Evolutionary conservation across 1,139 yeast genomes (phyloP).

Genomic region (Blastobotrys illinoisensis): DNA sequence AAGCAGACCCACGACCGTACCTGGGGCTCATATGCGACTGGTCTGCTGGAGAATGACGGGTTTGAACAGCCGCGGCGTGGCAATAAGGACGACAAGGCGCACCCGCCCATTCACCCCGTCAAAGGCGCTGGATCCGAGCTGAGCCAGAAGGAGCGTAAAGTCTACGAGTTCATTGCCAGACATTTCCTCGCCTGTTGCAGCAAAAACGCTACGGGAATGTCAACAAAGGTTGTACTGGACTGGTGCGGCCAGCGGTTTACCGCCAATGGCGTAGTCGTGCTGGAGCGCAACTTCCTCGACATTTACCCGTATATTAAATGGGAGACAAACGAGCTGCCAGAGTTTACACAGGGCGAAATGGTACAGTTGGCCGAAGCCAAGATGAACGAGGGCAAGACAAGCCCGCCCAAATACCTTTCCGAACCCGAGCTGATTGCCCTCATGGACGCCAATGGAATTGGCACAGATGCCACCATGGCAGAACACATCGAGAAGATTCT

Average conservation of each 20-base stretch:
- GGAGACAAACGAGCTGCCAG: conserved; percentile 67
- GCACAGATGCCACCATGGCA: conserved; percentile 98
- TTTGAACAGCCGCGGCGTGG: conserved; percentile 72
- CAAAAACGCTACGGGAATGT: conserved; percentile 76
- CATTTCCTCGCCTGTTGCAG: conserved; percentile 92
- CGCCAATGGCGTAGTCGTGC: conserved; percentile 66
- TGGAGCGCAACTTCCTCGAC: conserved; percentile 70
- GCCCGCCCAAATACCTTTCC: conserved; percentile 78
- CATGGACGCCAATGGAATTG: conserved; percentile 97
- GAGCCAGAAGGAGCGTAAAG: conserved; percentile 54
- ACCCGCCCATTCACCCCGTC: conserved; percentile 97
- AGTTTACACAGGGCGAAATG: conserved; percentile 50
- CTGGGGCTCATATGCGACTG: conserved; percentile 48
- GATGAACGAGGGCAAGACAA: conserved; percentile 67
- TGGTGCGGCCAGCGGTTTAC: conserved; percentile 78
- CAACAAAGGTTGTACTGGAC: conserved; percentile 53
- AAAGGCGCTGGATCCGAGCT: conserved; percentile 32
- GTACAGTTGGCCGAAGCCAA: conserved; percentile 51
- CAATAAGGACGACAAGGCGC: conserved; percentile 85
- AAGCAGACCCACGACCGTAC: conserved; percentile 47
- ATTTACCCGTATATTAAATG: conserved; percentile 76
- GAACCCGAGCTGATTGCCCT: conserved; percentile 87
- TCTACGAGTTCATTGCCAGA: conserved; percentile 82
- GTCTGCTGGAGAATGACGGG: conserved; percentile 13
- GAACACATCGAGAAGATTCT: conserved; percentile 87